Evolutionary conservation across 2,329 filamentous ascomycete species (phyloP), one percentile per base, ranked within the genome.

Genomic region (Allantophomopsis cytisporea): DNA sequence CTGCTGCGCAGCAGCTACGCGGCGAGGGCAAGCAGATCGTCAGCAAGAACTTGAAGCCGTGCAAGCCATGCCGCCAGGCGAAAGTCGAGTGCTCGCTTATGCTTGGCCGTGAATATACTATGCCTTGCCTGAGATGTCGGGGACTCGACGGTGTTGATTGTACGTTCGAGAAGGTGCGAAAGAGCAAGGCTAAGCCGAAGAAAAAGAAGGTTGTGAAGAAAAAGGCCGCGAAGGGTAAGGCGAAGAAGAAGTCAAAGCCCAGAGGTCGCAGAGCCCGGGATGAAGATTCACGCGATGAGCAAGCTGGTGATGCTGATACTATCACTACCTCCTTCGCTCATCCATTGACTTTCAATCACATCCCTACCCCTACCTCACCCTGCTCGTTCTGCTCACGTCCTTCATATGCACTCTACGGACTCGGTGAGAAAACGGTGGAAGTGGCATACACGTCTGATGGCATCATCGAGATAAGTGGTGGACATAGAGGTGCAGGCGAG

Each of bases 311-410:
- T 5, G 8, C 23, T 12, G 8, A 28, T 12, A 17, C 2, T 1
- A 52, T 54, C 30, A 46, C n/a, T 1, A 56, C 54, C 1, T 17
- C 39, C 0, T 55, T 53, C 37, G 47, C 45, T 6, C 52, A 55
- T 35, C 54, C 54, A 0, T 49, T 56, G 3, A 42, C 18, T 2
- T 55, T 56, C 45, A 52, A 53, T 36, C 13, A 14, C 13, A 12
- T 34, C 6, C 23, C 23, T 28, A 28, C 23, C 5, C 23, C 23
- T 12, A 28, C 7, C 7, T 15, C 32, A 10, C 32, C 32, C 4
- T 34, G 32, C 32, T 18, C 14, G 7, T 34, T 34, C 12, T 34
- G 32, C 32, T 7, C 32, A 18, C 6, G 32, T 3, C 32, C 32
- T 11, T 15, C 14, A 15, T 34, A 13, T 13, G 5, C 14, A 7